These are phyloP conservation scores for Pleurotus platypus DNA, from an alignment of 768 basidiomycete genomes.

Conservation along the genomic window DNA sequence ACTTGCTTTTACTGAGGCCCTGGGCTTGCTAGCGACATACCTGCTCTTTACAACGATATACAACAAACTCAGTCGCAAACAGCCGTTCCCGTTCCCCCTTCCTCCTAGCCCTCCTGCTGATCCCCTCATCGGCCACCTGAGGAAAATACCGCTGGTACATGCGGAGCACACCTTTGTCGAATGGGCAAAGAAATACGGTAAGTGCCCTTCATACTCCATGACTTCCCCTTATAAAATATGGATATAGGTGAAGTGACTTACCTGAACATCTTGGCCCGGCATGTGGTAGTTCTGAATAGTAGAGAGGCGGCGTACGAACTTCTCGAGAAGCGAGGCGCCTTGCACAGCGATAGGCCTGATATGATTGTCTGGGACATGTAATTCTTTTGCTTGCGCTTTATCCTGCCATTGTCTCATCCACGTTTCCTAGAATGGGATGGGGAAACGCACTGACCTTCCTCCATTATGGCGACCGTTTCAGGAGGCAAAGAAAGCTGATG, in stretches of 20 bases:
- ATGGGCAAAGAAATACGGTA: not conserved
- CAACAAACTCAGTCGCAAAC: not conserved
- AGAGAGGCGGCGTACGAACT: conserved; percentile 23
- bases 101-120: not conserved
- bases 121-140: not conserved
- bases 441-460: not conserved
- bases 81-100: not conserved
- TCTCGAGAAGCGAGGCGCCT: conserved; percentile 23
- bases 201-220: no score
- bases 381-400: not conserved
- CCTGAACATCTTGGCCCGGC: conserved; percentile 13
- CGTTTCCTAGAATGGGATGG: conserved; percentile 4
- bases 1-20: no score
- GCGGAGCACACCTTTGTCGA: not conserved
- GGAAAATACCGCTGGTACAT: not conserved
- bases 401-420: not conserved
- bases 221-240: no score
- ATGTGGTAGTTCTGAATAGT: conserved; percentile 26
- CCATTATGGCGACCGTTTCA: conserved; percentile 6
- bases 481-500: not conserved
- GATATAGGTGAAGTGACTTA: conserved; percentile 2
- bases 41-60: no score
- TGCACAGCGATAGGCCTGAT: conserved; percentile 26
- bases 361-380: conserved; percentile 12
- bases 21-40: no score